Conservation (phyloP, 2,329 filamentous ascomycete species). For the Didymella segeticola region DNA sequence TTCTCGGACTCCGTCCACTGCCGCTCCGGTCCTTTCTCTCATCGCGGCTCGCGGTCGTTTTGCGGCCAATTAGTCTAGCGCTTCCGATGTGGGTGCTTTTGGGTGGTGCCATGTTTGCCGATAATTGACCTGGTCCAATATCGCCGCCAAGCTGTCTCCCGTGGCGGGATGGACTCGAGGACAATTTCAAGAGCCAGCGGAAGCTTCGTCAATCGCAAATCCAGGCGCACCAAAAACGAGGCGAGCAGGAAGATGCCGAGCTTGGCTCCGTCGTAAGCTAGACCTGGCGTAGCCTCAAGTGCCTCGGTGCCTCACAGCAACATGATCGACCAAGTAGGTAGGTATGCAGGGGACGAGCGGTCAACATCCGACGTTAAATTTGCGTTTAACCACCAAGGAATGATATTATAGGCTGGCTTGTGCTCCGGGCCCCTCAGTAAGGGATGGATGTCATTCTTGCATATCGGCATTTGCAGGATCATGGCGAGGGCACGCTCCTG, state of each 20-base stretch:
- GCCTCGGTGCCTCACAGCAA: slow-evolving; percentile 5
- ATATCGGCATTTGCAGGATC: slow-evolving; percentile 16
- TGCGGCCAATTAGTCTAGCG: slow-evolving; percentile 31
- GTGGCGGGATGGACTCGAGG: slow-evolving; percentile 19
- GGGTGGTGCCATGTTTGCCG: slow-evolving; percentile 22
- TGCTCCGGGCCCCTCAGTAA: not conserved
- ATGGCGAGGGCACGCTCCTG: slow-evolving; percentile 7
- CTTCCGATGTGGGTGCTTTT: slow-evolving; percentile 23
- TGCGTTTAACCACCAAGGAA: not conserved
- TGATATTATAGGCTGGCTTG: slow-evolving; percentile 7
- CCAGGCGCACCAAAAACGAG: slow-evolving; percentile 17
- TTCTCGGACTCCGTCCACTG: slow-evolving; percentile 14
- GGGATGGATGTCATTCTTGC: slow-evolving; percentile 6
- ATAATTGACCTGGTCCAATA: slow-evolving; percentile 27
- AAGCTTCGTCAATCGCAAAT: not conserved
- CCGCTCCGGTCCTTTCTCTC: slow-evolving; percentile 23
- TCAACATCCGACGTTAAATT: not conserved
- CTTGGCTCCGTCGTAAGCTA: slow-evolving; percentile 1
- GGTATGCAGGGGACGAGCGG: slow-evolving; percentile 13
- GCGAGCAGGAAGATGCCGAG: slow-evolving; percentile 9
- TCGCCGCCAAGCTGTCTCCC: slow-evolving; percentile 25
- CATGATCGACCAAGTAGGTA: slow-evolving; percentile 12
- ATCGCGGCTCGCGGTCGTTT: slow-evolving; percentile 29
- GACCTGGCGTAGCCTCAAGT: not conserved
- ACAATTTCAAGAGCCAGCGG: slow-evolving; percentile 9